Base-by-base conservation (phyloP, 176 grass and related monocot species). In the Eragrostis curvula region DNA sequence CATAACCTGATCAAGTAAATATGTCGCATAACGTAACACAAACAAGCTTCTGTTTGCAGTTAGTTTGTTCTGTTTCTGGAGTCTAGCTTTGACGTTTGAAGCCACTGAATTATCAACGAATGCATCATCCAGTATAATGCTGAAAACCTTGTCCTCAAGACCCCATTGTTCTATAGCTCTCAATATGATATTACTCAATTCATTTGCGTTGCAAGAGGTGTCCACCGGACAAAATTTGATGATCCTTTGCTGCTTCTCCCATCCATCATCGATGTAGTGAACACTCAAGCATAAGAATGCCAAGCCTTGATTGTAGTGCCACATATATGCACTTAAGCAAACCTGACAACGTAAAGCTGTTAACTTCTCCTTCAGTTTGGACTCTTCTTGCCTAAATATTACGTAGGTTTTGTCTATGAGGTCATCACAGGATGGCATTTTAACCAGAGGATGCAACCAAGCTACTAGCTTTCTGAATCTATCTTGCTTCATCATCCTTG, bases 1-100 rank as follows among this genome's bases (percentile, higher is more conserved):
- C 79, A 88, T 79, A 68, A 88, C 42, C 68, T 42, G 75, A 79
- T 68, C 75, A 68, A 84, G 60, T 66, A 79, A 66, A 73, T 84
- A 27, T 47, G 67, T 84, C 79, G 68, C 86, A 39, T 67, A 79
- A 30, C 68, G 28, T 58, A 73, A 68, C 5, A 84, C 68, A 84
- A 84, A 88, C 52, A 84, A 62, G 69, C 69, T 88, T 51, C 12
- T 29, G 12, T 79, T 79, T 30, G 60, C 60, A 39, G 41, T 8
- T 17, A 14, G 7, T 6, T 5, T 63, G 32, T 79, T 88, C n/a
- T 68, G 40, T 79, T 79, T 32, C 8, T 17, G 60, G 13, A 84
- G 49, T 17, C 14, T 7, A 23, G 23, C 39, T 77, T 78, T 72
- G 50, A 79, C 42, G 74, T 29, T 39, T 49, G 23, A 60, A 66